These are phyloP conservation scores for Fusarium graminum DNA, from an alignment of 2,329 filamentous ascomycete species.

Conservation along the genomic window DNA sequence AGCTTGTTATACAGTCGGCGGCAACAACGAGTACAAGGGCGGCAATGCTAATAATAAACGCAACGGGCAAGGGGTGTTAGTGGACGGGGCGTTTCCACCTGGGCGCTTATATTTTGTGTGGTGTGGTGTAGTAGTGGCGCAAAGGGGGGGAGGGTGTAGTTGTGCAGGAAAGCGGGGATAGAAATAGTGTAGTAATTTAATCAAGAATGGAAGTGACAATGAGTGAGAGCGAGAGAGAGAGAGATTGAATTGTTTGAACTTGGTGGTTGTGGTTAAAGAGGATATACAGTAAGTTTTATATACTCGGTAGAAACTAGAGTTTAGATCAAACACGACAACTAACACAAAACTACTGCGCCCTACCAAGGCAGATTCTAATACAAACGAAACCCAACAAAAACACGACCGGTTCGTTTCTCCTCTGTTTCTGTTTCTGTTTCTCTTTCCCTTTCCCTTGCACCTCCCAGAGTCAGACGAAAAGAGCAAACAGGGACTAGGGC, in stretches of 20 bases:
- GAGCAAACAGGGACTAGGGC: slow-evolving; percentile 29
- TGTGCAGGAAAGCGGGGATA: slow-evolving; percentile 34
- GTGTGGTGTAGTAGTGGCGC: slow-evolving; percentile 25
- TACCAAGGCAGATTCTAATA: slow-evolving; percentile 19
- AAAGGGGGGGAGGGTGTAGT: slow-evolving; percentile 19
- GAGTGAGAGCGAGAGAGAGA: neutral
- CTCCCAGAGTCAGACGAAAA: slow-evolving; percentile 18
- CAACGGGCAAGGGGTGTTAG: slow-evolving; percentile 39
- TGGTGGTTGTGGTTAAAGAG: neutral
- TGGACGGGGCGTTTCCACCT: slow-evolving; percentile 45
- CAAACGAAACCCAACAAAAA: slow-evolving; percentile 13
- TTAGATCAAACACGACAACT: slow-evolving; percentile 30
- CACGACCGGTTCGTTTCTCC: slow-evolving; percentile 5
- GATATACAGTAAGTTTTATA: neutral
- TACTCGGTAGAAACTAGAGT: slow-evolving; percentile 7
- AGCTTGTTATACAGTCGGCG: slow-evolving; percentile 39
- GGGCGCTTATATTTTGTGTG: slow-evolving; percentile 46
- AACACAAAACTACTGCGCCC: slow-evolving; percentile 16
- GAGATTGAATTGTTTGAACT: neutral
- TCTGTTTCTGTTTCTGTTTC: slow-evolving; percentile 26
- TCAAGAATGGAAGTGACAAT: slow-evolving; percentile 17
- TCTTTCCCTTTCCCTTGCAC: neutral
- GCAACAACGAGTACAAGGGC: slow-evolving; percentile 39
- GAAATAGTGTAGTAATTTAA: neutral
- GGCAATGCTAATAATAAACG: slow-evolving; percentile 51